These are phyloP conservation scores for Microcos paniculata DNA, from an alignment of 345 rosid species.

Conservation along the genomic window DNA sequence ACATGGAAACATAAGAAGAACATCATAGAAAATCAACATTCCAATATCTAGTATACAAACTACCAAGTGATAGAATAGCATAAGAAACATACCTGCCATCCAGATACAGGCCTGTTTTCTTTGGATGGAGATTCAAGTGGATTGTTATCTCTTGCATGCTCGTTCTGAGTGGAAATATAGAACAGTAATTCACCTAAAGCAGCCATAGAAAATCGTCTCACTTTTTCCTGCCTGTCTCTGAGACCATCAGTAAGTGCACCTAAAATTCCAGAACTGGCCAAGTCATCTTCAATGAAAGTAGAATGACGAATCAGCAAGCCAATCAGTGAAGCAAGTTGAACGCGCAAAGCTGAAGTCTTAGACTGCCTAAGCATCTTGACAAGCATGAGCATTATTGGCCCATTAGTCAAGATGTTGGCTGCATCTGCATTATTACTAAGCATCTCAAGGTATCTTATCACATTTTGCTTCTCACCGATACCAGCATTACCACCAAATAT, in stretches of 20 bases:
- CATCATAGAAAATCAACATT: not conserved
- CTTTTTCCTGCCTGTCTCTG: slow-evolving; percentile 90
- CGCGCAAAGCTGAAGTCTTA: slow-evolving; percentile 83
- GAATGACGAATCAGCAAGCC: slow-evolving; percentile 96
- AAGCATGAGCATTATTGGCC: slow-evolving; percentile 88
- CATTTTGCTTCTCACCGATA: slow-evolving; percentile 82
- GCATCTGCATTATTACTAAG: slow-evolving; percentile 84
- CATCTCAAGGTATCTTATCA: slow-evolving; percentile 85
- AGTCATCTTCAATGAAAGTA: slow-evolving; percentile 75
- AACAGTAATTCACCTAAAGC: slow-evolving; percentile 95
- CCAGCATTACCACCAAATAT: slow-evolving; percentile 69
- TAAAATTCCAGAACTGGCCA: slow-evolving; percentile 87
- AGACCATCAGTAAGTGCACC: slow-evolving; percentile 89
- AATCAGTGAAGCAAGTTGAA: slow-evolving; percentile 86
- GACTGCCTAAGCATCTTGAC: slow-evolving; percentile 89
- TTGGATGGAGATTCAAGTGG: slow-evolving; percentile 84
- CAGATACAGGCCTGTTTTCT: slow-evolving; percentile 57
- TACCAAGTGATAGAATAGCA: slow-evolving; percentile 7
- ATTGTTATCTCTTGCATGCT: slow-evolving; percentile 57
- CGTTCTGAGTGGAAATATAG: slow-evolving; percentile 93
- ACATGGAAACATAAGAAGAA: not conserved
- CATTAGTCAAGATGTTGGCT: slow-evolving; percentile 87
- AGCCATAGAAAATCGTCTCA: slow-evolving; percentile 94
- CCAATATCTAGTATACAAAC: not conserved
- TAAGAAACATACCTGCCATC: slow-evolving; percentile 85